A percentile compares a stretch with the other conserved stretches of the same genome.
phyloP scores from a whole-genome alignment of 73 alveolate species.

The Tetrahymena thermophila region DNA sequence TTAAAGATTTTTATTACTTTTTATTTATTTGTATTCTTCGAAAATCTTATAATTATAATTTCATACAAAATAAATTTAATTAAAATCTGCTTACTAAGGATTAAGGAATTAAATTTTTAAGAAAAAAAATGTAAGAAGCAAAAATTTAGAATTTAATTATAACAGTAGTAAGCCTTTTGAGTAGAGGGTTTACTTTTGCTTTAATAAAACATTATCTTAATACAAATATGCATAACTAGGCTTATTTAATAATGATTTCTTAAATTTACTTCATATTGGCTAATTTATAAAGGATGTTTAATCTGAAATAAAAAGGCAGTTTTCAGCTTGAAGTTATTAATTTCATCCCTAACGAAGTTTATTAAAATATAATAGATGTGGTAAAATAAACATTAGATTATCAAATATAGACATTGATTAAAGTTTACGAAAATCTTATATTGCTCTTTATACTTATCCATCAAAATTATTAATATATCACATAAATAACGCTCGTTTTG shows the following conservation, averaged over 20 bases:
- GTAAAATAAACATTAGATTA: neutral
- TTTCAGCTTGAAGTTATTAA: neutral
- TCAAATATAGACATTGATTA: neutral
- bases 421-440: neutral
- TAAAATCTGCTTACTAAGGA: too few species aligned
- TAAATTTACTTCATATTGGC: neutral
- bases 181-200: neutral
- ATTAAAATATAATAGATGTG: neutral
- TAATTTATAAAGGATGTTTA: neutral
- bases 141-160: neutral
- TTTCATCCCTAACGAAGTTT: neutral
- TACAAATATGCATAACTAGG: neutral
- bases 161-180: neutral
- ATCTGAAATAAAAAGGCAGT: neutral
- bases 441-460: neutral
- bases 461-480: neutral
- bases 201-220: neutral
- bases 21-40: too few species aligned
- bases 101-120: neutral
- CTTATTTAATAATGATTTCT: neutral
- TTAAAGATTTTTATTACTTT: too few species aligned
- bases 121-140: neutral
- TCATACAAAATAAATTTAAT: too few species aligned
- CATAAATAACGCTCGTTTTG: neutral
- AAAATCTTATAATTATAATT: too few species aligned